Percentiles rank a stretch among this genome's conserved stretches.
Evolutionary conservation across 306 rosid genomes (phyloP).

Genomic region (Castanea crenata): DNA sequence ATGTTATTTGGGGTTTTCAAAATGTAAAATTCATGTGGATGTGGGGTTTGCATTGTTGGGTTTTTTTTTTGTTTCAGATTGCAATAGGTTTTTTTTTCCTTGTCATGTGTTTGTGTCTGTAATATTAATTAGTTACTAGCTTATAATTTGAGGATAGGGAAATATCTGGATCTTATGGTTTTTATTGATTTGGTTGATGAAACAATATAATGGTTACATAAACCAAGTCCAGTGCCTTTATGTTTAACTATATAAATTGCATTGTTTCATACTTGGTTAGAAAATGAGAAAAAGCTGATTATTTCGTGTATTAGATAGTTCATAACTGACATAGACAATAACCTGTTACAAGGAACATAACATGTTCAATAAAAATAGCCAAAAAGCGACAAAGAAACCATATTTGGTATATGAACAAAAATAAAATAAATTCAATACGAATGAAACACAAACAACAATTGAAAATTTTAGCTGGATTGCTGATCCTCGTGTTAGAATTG

Average conservation of each 20-base stretch:
- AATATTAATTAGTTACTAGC: neutral
- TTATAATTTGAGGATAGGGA: neutral
- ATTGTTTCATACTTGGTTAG: neutral
- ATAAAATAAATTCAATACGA: constrained; percentile 20
- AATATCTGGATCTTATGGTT: neutral
- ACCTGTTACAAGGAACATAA: neutral
- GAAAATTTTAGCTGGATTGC: neutral
- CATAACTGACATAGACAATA: neutral
- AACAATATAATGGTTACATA: neutral
- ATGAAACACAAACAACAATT: constrained; percentile 9
- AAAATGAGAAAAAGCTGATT: neutral
- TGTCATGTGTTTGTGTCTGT: neutral
- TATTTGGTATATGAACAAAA: constrained; percentile 6
- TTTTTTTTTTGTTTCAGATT: neutral
- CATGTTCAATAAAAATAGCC: neutral
- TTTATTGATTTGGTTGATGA: neutral
- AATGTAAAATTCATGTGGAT: neutral
- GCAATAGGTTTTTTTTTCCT: neutral
- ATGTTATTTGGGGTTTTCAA: neutral
- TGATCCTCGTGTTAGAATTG: constrained; percentile 34
- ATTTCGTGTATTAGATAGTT: neutral
- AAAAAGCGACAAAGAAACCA: constrained; percentile 2
- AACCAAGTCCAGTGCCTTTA: neutral
- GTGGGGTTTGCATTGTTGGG: neutral
- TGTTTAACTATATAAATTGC: neutral